phyloP scores from a whole-genome alignment of 768 basidiomycete species.

The Termitomyces sp. region DNA sequence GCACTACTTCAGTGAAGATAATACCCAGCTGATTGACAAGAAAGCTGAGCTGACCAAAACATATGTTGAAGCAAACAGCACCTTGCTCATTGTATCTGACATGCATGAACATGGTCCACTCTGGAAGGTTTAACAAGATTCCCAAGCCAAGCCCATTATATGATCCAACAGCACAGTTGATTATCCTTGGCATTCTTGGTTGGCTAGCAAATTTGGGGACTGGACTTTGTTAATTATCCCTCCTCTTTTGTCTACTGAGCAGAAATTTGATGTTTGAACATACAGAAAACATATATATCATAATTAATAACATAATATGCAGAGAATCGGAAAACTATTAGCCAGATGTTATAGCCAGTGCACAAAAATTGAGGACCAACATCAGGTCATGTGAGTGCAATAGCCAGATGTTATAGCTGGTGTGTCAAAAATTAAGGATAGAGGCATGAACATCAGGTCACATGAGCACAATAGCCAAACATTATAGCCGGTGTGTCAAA shows the following conservation, averaged over 20 bases:
- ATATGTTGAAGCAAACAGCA: neutral
- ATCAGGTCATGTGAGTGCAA: too few species aligned
- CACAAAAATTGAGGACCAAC: too few species aligned
- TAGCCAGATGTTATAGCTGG: too few species aligned
- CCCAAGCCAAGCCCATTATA: neutral
- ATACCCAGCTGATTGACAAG: neutral
- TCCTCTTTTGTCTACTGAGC: neutral
- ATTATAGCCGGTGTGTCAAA: too few species aligned
- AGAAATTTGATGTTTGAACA: conserved; percentile 1
- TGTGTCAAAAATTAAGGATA: too few species aligned
- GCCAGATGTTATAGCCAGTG: too few species aligned
- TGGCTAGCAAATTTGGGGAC: neutral
- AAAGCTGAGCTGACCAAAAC: neutral
- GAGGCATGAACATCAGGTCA: too few species aligned
- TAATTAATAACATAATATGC: too few species aligned
- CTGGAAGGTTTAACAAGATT: neutral
- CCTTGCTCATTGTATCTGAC: neutral
- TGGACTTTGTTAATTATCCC: neutral
- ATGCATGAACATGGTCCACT: neutral
- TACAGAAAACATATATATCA: too few species aligned
- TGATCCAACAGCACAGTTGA: neutral
- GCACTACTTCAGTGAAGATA: neutral
- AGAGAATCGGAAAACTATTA: too few species aligned
- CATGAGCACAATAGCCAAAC: too few species aligned
- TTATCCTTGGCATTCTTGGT: neutral